Conservation (phyloP, 768 basidiomycete genomes). For the Pleurotus platypus region DNA sequence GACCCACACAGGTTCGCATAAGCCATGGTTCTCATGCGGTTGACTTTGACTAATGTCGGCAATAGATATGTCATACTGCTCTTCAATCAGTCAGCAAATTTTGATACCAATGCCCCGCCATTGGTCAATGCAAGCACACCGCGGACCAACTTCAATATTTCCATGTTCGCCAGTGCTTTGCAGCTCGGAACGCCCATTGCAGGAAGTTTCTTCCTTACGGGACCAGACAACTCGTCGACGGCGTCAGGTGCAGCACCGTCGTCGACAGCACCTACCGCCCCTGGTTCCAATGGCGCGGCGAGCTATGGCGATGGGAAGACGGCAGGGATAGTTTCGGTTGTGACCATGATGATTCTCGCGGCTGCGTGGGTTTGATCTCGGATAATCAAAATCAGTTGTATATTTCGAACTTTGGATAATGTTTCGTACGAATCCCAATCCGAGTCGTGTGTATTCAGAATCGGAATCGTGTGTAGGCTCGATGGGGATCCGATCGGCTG, state of each 20-base stretch:
- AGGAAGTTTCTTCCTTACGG: conserved; percentile 41
- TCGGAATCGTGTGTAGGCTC: no score
- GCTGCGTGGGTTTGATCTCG: no score
- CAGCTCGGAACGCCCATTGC: conserved; percentile 34
- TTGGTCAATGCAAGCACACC: conserved; percentile 31
- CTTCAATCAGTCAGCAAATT: conserved; percentile 28
- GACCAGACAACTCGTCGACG: conserved; percentile 21
- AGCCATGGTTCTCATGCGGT: conserved; percentile 10
- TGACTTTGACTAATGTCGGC: conserved; percentile 5
- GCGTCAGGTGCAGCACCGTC: background rate
- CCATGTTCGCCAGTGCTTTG: conserved; percentile 27
- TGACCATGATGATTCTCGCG: no score
- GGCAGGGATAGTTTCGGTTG: no score
- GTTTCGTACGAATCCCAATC: no score
- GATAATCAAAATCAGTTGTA: no score
- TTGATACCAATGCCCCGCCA: conserved; percentile 23
- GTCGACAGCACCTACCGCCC: background rate
- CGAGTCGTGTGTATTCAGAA: no score
- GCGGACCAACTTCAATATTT: conserved; percentile 35
- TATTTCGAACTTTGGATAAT: no score
- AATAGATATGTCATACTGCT: conserved; percentile 31
- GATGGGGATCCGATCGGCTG: no score
- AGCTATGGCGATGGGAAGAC: no score
- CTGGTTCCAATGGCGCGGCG: background rate
- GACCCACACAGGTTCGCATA: conserved; percentile 38